Evolutionary conservation across 1,284 basidiomycete genomes (phyloP), one percentile per base, ranked within the genome.

Genomic region (Ganoderma boninense): DNA sequence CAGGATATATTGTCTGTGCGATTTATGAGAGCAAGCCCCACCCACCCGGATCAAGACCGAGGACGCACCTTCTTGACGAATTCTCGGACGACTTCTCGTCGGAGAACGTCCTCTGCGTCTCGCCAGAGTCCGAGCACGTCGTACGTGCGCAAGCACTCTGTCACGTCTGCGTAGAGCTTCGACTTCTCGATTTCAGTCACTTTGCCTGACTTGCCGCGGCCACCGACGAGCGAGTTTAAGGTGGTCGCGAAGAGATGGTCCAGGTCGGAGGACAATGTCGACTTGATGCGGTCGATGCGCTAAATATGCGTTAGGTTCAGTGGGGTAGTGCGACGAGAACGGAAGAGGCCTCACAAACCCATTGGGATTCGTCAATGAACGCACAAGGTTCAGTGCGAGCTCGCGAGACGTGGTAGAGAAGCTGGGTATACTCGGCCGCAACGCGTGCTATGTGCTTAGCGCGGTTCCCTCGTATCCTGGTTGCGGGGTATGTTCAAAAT

Each of bases 321-420:
- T 38, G 44, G 23, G 38, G 65, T 69, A 68, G 67, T 64, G 65
- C 67, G 43, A 63, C 57, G 60, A n/a, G 43, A 32, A 65, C 70
- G n/a, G 49, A 49, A 65, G 66, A 65, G 69, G 75, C 78, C 78
- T 77, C 76, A 90, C 94, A 84, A 80, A 97, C 96, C 88, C 93
- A 94, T 85, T 95, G 90, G 18, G 96, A 88, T 73, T 93, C 92
- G 69, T 93, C 87, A 2, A 97, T 89, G 76, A 95, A 96, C 11
- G 86, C 86, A 78, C 95, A 95, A 1, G 87, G 87, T 75, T 95
- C 92, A 14, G 84, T 83, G 13, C 89, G 86, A 20, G 96, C 95
- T 79, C 98, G 97, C 20, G 90, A 88, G 49, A 91, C 87, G 75
- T 98, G 93, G 79, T 98, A 99, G 44, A 96, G 85, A n/a, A 98